Evolutionary conservation across 495 filamentous ascomycete genomes (phyloP), one percentile per base, ranked within the genome.

Genomic region (Penicillium bialowiezense): DNA sequence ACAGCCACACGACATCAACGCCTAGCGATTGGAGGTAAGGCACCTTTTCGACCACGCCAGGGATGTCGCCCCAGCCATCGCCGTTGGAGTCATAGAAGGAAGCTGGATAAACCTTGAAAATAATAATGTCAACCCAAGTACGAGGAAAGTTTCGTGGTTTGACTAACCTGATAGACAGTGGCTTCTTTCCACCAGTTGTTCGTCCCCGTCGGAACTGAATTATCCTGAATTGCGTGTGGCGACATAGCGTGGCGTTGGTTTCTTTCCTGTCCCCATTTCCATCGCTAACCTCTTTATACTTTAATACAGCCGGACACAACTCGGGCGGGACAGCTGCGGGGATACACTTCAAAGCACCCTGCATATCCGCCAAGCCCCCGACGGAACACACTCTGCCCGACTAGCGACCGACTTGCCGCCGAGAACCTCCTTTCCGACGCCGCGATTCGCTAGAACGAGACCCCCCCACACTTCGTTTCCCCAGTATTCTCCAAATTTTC

Each of bases 1-100:
- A 85, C 64, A n/a, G 70, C 82, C 82, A 85, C 20, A 86, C 64
- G 10, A 77, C 65, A 54, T 85, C 78, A 41, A 83, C 63, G 1
- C 80, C 81, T 1, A 85, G 24, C 14, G 42, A 44, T 32, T 73
- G 58, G 19, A 83, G 63, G 47, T 84, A 80, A 56, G 75, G 72
- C 26, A 85, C 50, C 46, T 77, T 74, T 13, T 70, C 68, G 41
- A 78, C 73, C 18, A 85, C 71, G 5, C 82, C 82, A 3, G 65
- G 75, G 18, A 85, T 70, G 58, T 85, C 82, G 5, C 82, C 82
- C 52, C 74, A 69, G 23, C 81, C 81, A 52, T 81, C 78, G 12
- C 65, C 73, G 36, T 82, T 79, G 28, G 75, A 72, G 62, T 84
- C 81, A 59, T 77, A 82, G 43, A 65, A 71, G 18, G 78, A 55